Conservation (phyloP, 116 monocot genomes). For the Papilionanthe hybrid region DNA sequence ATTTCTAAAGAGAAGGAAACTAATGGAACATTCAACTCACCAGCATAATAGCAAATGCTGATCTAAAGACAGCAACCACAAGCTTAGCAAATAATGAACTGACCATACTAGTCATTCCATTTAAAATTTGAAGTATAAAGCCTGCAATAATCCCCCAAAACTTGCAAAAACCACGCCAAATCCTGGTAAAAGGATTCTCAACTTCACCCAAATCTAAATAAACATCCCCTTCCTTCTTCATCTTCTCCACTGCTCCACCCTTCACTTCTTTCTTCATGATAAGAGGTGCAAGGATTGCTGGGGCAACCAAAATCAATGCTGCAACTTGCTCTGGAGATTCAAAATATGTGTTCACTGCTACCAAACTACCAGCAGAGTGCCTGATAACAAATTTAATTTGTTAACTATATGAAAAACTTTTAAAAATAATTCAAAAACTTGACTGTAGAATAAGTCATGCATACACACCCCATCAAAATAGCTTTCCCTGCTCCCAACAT, state of each 20-base stretch:
- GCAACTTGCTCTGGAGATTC: constrained; percentile 78
- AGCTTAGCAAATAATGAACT: constrained; percentile 23
- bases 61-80: constrained; percentile 26
- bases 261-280: constrained; percentile 14
- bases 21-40: constrained; percentile 15
- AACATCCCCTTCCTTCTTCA: neutral
- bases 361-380: constrained; percentile 94
- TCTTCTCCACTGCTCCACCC: neutral
- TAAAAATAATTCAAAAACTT: neutral
- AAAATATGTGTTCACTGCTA: constrained; percentile 79
- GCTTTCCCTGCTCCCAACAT: constrained; percentile 50
- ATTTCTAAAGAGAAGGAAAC: too few species aligned
- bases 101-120: constrained; percentile 44
- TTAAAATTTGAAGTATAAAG: constrained; percentile 17
- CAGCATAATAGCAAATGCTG: constrained; percentile 35
- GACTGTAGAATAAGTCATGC: neutral
- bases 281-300: constrained; percentile 76
- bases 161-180: constrained; percentile 38
- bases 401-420: neutral
- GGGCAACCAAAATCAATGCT: constrained; percentile 78
- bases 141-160: constrained; percentile 28
- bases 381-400: constrained; percentile 33
- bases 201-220: constrained; percentile 2
- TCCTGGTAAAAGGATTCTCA: constrained; percentile 28
- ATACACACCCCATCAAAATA: constrained; percentile 65